Evolutionary conservation across 768 basidiomycete species (phyloP).

Genomic region (Suillus sp.): DNA sequence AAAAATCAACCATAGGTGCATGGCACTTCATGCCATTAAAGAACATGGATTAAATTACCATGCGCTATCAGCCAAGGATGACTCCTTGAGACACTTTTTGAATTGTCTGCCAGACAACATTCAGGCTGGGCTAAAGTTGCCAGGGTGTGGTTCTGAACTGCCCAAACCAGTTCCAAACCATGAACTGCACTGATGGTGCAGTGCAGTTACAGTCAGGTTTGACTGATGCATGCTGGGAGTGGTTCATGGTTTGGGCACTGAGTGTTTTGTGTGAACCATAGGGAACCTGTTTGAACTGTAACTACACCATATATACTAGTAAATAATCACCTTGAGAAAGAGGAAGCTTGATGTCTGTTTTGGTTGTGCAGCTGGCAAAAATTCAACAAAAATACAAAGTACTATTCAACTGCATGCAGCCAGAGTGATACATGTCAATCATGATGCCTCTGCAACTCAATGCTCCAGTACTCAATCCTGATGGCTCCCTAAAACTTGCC

Average conservation of each 20-base stretch:
- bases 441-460: not conserved
- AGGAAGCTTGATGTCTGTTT: not conserved
- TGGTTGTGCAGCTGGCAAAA: not conserved
- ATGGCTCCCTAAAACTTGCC: not conserved
- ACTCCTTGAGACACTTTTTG: not conserved
- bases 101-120: not conserved
- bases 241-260: not conserved
- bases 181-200: not conserved
- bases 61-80: not conserved
- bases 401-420: not conserved
- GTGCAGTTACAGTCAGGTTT: not conserved
- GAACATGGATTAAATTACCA: not conserved
- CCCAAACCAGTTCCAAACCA: not conserved
- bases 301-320: not conserved
- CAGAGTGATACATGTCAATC: not conserved
- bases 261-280: not conserved
- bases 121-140: not conserved
- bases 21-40: not conserved
- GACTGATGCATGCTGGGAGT: not conserved
- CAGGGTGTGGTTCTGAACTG: not conserved
- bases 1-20: not conserved
- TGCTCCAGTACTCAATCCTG: not conserved
- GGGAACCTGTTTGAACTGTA: not conserved
- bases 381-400: not conserved
- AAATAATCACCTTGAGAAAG: not conserved